Evolutionary conservation across 805 yeast species (phyloP).

Genomic region (Kregervanrija pseudodelftensis): DNA sequence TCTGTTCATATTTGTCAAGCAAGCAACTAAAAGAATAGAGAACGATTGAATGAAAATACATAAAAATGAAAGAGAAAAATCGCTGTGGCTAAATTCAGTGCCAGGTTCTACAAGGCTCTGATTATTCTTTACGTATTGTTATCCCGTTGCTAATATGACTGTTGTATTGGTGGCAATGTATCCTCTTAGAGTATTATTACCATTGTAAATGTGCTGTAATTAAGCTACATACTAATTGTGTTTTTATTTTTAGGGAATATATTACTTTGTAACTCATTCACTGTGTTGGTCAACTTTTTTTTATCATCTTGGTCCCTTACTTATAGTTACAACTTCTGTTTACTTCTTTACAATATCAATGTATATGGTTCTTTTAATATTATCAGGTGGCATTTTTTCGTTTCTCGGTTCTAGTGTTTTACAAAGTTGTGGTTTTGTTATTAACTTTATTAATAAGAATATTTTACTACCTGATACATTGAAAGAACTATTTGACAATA

Average conservation of each 20-base stretch:
- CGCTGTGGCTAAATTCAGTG: slow-evolving; percentile 1
- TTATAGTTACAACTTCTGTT: slow-evolving; percentile 13
- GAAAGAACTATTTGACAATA: slow-evolving; percentile 25
- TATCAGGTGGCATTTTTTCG: slow-evolving; percentile 21
- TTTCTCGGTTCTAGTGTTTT: slow-evolving; percentile 20
- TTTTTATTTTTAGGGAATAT: slow-evolving; percentile 18
- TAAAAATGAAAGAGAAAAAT: too few species aligned
- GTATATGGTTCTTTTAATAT: slow-evolving; percentile 11
- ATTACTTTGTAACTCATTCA: slow-evolving; percentile 16
- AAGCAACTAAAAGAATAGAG: too few species aligned
- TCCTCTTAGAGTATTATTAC: slow-evolving; percentile 1
- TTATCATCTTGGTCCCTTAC: slow-evolving; percentile 17
- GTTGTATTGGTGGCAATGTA: slow-evolving; percentile 9
- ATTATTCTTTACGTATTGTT: slow-evolving; percentile 11
- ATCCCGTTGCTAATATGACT: slow-evolving; percentile 4
- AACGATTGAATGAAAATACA: too few species aligned
- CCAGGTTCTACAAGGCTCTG: slow-evolving; percentile 12
- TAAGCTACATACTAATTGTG: too few species aligned
- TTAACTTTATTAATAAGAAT: slow-evolving; percentile 21
- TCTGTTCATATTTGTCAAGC: too few species aligned
- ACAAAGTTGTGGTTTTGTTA: slow-evolving; percentile 26
- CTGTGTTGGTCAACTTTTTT: slow-evolving; percentile 22
- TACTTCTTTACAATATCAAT: slow-evolving; percentile 13
- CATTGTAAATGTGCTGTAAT: neutral
- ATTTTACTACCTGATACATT: slow-evolving; percentile 28